Conservation (phyloP, 2,329 filamentous ascomycete species). For the Massarina eburnea region DNA sequence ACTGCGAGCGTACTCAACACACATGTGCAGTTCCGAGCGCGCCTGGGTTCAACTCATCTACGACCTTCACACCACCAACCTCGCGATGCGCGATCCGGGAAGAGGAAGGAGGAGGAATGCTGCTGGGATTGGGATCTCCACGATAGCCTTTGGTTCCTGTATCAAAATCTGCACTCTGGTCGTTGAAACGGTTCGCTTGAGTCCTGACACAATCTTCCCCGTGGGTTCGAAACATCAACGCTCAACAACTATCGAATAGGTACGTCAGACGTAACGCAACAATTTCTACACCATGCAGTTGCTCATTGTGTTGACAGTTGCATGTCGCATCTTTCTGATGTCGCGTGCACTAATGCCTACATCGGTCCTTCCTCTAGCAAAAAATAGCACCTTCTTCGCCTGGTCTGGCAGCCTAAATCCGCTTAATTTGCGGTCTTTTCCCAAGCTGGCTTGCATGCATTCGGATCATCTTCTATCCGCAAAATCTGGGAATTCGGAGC, state of each 20-base stretch:
- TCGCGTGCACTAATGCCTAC: conserved; percentile 29
- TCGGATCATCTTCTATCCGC: conserved; percentile 17
- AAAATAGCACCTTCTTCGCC: conserved; percentile 7
- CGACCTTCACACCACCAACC: conserved; percentile 1
- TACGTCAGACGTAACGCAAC: conserved; percentile 12
- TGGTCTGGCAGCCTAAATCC: conserved; percentile 7
- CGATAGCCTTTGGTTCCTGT: conserved; percentile 15
- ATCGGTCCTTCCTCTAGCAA: conserved; percentile 17
- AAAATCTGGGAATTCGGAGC: too few relatives aligned
- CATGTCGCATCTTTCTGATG: conserved; percentile 5
- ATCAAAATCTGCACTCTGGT: conserved; percentile 18
- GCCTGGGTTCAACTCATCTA: conserved; percentile 1
- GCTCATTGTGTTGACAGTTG: conserved; percentile 6
- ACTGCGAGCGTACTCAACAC: conserved; percentile 3
- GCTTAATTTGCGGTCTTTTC: conserved; percentile 17
- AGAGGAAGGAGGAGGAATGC: conserved; percentile 1
- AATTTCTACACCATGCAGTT: conserved; percentile 9
- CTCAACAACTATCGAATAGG: conserved; percentile 4
- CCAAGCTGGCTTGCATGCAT: conserved; percentile 11
- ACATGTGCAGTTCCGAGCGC: conserved; percentile 9
- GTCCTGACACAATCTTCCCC: conserved; percentile 11
- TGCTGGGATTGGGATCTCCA: conserved; percentile 1
- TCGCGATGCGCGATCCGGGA: neutral
- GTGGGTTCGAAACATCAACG: conserved; percentile 18
- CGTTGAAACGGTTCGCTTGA: conserved; percentile 17